A percentile compares a stretch with the other conserved stretches of the same genome.
These are phyloP conservation scores for Mycena kentingensis DNA, from an alignment of 768 basidiomycete genomes.

Conservation along the genomic window DNA sequence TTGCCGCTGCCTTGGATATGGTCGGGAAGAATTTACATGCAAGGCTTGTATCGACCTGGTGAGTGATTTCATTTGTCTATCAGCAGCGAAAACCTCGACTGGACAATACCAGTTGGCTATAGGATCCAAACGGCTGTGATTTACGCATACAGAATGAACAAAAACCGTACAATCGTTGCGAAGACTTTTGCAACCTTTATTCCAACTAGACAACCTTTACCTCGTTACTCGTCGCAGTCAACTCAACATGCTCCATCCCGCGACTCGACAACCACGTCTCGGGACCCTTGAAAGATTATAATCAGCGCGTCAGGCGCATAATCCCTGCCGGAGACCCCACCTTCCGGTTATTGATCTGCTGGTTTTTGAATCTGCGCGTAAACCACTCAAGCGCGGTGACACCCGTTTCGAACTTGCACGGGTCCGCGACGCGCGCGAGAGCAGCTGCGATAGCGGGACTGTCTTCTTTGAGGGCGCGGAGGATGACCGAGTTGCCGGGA, in stretches of 20 bases:
- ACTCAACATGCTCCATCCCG: slow-evolving; percentile 8
- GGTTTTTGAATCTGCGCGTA: slow-evolving; percentile 26
- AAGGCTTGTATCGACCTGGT: no score
- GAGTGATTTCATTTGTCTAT: no score
- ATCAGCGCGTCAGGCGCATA: neutral
- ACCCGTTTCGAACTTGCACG: slow-evolving; percentile 22
- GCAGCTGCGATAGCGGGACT: slow-evolving; percentile 50
- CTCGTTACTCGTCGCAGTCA: neutral
- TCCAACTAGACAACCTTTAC: no score
- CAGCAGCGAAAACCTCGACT: no score
- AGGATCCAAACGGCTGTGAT: no score
- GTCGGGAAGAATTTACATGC: no score
- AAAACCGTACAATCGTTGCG: no score
- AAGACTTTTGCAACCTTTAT: no score
- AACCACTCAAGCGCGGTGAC: slow-evolving; percentile 34
- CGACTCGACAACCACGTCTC: slow-evolving; percentile 8
- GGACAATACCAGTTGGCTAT: no score
- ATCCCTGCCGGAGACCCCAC: no score
- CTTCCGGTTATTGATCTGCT: slow-evolving; percentile 23
- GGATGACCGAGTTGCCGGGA: slow-evolving; percentile 47
- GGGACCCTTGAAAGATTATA: neutral
- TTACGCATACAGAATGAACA: no score
- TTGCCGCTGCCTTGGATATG: no score
- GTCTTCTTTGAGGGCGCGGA: slow-evolving; percentile 47
- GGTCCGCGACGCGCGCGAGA: slow-evolving; percentile 29